A percentile compares a stretch with the other conserved stretches of the same genome.
Conservation (phyloP, 140 eudicot genomes). For the Oenanthe javanica region DNA sequence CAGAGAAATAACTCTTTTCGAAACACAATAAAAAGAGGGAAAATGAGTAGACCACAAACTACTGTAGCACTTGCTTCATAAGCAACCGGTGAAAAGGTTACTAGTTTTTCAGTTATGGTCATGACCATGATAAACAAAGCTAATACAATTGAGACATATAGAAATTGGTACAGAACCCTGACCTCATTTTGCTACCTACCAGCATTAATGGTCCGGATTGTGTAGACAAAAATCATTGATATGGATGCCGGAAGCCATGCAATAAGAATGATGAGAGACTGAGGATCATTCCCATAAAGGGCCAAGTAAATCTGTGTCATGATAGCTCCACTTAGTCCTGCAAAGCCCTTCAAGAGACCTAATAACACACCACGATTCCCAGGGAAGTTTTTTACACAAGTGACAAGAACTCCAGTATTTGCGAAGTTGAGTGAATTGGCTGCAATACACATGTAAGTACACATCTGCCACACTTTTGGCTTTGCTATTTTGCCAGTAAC, state of each 20-base stretch:
- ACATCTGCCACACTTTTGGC: conserved; percentile 48
- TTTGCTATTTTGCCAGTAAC: conserved; percentile 30
- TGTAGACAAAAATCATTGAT: conserved; percentile 40
- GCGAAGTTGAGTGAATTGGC: conserved; percentile 50
- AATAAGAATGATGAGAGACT: conserved; percentile 37
- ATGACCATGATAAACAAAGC: conserved; percentile 56
- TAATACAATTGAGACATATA: conserved; percentile 40
- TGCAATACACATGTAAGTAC: conserved; percentile 41
- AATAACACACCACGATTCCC: conserved; percentile 46
- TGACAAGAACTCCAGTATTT: conserved; percentile 46
- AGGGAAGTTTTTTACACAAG: conserved; percentile 39
- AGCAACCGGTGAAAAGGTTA: conserved; percentile 24
- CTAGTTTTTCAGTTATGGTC: conserved; percentile 38
- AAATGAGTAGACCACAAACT: conserved; percentile 35
- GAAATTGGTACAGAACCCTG: conserved; percentile 31
- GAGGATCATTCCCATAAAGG: conserved; percentile 41
- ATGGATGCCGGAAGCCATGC: conserved; percentile 57
- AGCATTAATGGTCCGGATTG: conserved; percentile 25
- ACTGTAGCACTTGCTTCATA: conserved; percentile 44
- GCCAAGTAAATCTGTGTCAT: conserved; percentile 46
- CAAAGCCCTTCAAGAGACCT: conserved; percentile 46
- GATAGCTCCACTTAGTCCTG: conserved; percentile 54
- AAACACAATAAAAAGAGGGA: conserved; percentile 39
- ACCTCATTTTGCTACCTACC: conserved; percentile 39
- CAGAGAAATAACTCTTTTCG: conserved; percentile 32